These are phyloP conservation scores for Rubroboletus pulcherrimus DNA, from an alignment of 768 basidiomycete species.

Conservation along the genomic window DNA sequence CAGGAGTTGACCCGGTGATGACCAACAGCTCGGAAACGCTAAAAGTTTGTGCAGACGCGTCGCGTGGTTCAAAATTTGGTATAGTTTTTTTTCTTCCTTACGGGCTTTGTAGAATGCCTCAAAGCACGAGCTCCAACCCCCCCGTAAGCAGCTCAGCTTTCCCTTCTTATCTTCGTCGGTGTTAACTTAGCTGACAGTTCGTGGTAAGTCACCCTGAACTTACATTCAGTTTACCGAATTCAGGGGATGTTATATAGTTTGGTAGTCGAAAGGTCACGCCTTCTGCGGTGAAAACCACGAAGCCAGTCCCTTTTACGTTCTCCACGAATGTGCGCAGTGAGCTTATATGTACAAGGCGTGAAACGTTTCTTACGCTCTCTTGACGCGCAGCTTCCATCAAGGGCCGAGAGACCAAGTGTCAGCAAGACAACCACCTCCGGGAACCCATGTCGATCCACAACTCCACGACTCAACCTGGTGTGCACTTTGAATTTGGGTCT, in stretches of 20 bases:
- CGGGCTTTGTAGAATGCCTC: background rate
- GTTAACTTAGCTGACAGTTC: background rate
- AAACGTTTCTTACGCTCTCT: background rate
- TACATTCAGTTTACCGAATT: background rate
- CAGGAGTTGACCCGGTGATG: too few species aligned
- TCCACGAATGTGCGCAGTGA: background rate
- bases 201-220: background rate
- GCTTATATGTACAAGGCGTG: background rate
- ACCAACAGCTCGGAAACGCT: too few species aligned
- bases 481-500: background rate
- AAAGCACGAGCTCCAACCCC: background rate
- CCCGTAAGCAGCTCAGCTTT: background rate
- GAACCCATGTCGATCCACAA: background rate
- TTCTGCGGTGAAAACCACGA: background rate
- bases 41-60: too few species aligned
- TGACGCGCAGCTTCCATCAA: background rate
- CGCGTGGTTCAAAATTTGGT: too few species aligned
- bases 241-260: background rate
- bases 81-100: background rate
- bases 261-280: conserved; percentile 1
- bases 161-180: background rate
- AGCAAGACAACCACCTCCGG: background rate
- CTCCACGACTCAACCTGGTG: background rate
- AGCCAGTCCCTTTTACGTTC: conserved; percentile 6
- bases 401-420: background rate